Conservation (phyloP, 1,139 yeast genomes). For the Lodderomyces elongisporus region DNA sequence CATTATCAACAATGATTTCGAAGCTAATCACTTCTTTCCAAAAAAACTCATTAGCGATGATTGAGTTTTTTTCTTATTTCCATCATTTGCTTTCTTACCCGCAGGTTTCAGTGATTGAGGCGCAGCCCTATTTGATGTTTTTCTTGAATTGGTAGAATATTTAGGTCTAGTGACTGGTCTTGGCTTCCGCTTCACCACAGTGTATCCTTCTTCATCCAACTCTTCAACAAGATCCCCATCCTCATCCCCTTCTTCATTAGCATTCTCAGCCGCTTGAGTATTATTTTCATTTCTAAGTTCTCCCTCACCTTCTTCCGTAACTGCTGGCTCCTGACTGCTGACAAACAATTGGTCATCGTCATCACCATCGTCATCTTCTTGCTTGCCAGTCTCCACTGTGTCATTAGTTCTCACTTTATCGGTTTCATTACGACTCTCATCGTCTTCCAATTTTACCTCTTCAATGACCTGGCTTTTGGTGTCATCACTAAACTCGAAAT, state of each 20-base stretch:
- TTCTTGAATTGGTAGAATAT: slow-evolving; percentile 3
- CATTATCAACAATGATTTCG: too few relatives aligned
- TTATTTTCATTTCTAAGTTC: too few relatives aligned
- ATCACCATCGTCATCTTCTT: slow-evolving; percentile 5
- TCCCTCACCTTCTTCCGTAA: slow-evolving; percentile 7
- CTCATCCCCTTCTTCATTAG: too few relatives aligned
- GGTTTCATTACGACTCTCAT: slow-evolving; percentile 3
- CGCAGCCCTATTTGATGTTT: slow-evolving; percentile 3
- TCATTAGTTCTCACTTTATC: slow-evolving; percentile 1
- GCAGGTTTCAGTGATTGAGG: slow-evolving; percentile 5
- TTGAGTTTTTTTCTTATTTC: slow-evolving; percentile 24
- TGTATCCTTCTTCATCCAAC: slow-evolving; percentile 40
- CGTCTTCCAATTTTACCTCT: slow-evolving; percentile 4
- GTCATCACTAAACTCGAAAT: slow-evolving; percentile 16
- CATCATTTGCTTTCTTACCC: slow-evolving; percentile 12
- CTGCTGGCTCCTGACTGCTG: slow-evolving; percentile 9
- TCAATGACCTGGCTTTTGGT: too few relatives aligned
- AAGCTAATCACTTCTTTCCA: slow-evolving; percentile 24
- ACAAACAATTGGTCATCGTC: slow-evolving; percentile 10
- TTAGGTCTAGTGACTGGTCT: slow-evolving; percentile 15
- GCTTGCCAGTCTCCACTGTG: slow-evolving; percentile 3
- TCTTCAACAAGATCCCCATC: slow-evolving; percentile 14
- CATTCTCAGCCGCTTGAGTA: too few relatives aligned
- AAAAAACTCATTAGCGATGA: slow-evolving; percentile 39
- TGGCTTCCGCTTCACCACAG: slow-evolving; percentile 26